Evolutionary conservation across 805 yeast genomes (phyloP).

Genomic region (Pichia kluyveri): DNA sequence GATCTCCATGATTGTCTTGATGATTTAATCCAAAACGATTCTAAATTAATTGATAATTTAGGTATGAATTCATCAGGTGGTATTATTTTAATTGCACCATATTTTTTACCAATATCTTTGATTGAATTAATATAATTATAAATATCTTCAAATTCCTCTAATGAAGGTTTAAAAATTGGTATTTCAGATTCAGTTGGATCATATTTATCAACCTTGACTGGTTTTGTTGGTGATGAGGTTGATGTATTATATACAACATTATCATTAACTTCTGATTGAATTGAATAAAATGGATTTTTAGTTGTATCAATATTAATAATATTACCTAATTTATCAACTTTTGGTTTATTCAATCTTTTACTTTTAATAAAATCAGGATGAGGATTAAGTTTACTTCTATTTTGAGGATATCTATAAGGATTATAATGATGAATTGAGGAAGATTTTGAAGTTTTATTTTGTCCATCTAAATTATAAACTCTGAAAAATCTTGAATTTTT

Average conservation of each 20-base stretch:
- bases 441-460: constrained; percentile 5
- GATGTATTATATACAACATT: background rate
- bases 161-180: constrained; percentile 54
- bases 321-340: background rate
- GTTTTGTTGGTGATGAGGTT: background rate
- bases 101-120: constrained; percentile 40
- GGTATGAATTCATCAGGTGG: constrained; percentile 37
- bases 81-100: constrained; percentile 69
- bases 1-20: constrained; percentile 40
- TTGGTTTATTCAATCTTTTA: constrained; percentile 2
- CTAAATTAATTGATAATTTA: constrained; percentile 31
- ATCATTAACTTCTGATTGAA: background rate
- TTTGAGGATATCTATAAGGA: constrained; percentile 40
- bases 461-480: constrained; percentile 11
- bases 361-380: constrained; percentile 30
- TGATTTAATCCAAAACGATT: constrained; percentile 42
- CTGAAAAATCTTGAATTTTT: constrained; percentile 22
- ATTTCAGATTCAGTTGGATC: constrained; percentile 13
- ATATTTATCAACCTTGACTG: background rate
- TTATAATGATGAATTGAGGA: constrained; percentile 28
- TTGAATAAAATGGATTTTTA: background rate
- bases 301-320: background rate
- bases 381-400: constrained; percentile 33
- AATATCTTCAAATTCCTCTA: constrained; percentile 54
- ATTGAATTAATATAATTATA: constrained; percentile 51